Evolutionary conservation across 1,284 basidiomycete genomes (phyloP).

Genomic region (Puccinia horiana): DNA sequence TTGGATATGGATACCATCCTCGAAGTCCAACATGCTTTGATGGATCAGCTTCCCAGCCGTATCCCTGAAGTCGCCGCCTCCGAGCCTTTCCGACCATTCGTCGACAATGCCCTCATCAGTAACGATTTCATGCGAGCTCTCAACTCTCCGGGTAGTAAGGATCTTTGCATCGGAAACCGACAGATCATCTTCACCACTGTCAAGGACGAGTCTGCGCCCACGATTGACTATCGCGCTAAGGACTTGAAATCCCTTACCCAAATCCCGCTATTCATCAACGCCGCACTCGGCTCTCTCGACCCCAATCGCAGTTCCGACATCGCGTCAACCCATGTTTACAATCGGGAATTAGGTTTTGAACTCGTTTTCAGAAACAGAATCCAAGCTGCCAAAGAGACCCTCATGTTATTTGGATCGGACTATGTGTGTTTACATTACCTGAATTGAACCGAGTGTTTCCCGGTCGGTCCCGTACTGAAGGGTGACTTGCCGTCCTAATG

Average conservation of each 20-base stretch:
- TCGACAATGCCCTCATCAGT: constrained; percentile 9
- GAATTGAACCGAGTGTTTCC: too few relatives aligned
- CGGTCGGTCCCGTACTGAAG: neutral
- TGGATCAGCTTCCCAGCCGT: constrained; percentile 60
- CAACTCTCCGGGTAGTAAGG: constrained; percentile 39
- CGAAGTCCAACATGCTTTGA: constrained; percentile 62
- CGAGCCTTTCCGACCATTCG: constrained; percentile 58
- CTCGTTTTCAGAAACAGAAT: constrained; percentile 10
- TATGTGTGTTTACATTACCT: constrained; percentile 10
- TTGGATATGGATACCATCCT: constrained; percentile 66
- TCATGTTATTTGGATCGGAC: constrained; percentile 49
- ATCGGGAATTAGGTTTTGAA: constrained; percentile 27
- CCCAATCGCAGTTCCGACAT: neutral
- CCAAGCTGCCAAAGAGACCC: constrained; percentile 53
- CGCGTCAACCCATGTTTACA: constrained; percentile 17
- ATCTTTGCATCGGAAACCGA: constrained; percentile 40
- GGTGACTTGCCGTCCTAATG: neutral
- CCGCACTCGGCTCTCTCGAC: constrained; percentile 14
- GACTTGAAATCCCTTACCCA: constrained; percentile 60
- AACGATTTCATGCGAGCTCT: constrained; percentile 47
- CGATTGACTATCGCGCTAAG: constrained; percentile 64
- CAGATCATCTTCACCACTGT: constrained; percentile 72
- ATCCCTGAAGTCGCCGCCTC: constrained; percentile 64
- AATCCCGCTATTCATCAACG: constrained; percentile 58
- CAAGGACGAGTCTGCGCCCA: constrained; percentile 67